These are phyloP conservation scores for Cladosporium halotolerans DNA, from an alignment of 2,329 filamentous ascomycete species.

Conservation along the genomic window DNA sequence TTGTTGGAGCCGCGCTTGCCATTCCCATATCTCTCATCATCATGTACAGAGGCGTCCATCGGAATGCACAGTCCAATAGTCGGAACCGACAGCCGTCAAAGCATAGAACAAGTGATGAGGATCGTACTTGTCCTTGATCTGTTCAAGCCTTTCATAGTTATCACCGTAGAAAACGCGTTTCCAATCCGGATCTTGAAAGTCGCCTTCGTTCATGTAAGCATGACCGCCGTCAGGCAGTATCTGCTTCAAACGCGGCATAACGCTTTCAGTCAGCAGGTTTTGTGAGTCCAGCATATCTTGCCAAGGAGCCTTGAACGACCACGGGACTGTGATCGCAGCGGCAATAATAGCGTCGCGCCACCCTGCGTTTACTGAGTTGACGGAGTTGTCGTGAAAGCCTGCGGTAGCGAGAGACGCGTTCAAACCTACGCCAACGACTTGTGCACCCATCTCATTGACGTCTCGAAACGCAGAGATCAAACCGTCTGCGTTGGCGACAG, in stretches of 20 bases:
- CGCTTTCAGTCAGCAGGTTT: slow-evolving; percentile 33
- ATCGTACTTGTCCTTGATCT: slow-evolving; percentile 39
- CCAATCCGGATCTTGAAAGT: slow-evolving; percentile 37
- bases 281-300: slow-evolving; percentile 32
- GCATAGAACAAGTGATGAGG: slow-evolving; percentile 37
- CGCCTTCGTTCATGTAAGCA: slow-evolving; percentile 29
- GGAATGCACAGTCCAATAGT: slow-evolving; percentile 26
- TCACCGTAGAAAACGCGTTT: slow-evolving; percentile 38
- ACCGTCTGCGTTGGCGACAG: slow-evolving; percentile 25
- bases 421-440: slow-evolving; percentile 35
- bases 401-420: slow-evolving; percentile 32
- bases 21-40: background rate
- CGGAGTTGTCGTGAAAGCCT: slow-evolving; percentile 34
- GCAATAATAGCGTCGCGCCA: slow-evolving; percentile 34
- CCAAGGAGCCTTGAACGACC: slow-evolving; percentile 35
- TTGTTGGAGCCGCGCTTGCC: too few relatives aligned
- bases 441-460: slow-evolving; percentile 30
- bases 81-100: slow-evolving; percentile 34
- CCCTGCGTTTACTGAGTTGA: slow-evolving; percentile 32
- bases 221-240: slow-evolving; percentile 33
- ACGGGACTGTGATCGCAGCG: slow-evolving; percentile 32
- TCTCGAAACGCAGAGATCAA: slow-evolving; percentile 30
- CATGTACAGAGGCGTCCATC: slow-evolving; percentile 3
- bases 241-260: slow-evolving; percentile 34
- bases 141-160: slow-evolving; percentile 33